Conservation (phyloP, 345 rosid genomes). For the Anacardium occidentale region DNA sequence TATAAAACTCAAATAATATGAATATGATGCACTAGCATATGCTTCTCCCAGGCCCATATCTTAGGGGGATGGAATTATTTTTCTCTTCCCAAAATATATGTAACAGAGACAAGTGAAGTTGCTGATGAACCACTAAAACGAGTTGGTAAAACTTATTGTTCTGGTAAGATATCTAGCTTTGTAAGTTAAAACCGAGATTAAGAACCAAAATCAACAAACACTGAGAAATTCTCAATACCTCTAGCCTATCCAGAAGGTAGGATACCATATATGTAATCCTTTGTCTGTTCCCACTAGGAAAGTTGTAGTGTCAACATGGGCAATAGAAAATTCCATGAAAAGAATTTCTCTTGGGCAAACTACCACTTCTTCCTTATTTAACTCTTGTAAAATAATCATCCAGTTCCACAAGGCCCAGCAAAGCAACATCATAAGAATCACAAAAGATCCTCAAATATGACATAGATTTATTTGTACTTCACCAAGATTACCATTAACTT, state of each 20-base stretch:
- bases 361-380: not conserved
- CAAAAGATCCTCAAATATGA: not conserved
- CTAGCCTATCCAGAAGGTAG: not conserved
- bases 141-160: not conserved
- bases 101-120: no score
- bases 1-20: no score
- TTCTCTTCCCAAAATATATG: no score
- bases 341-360: not conserved
- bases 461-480: not conserved
- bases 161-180: not conserved
- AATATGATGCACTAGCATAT: not conserved
- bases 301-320: not conserved
- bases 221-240: not conserved
- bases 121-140: no score
- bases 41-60: not conserved
- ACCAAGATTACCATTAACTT: not conserved
- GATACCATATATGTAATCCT: not conserved
- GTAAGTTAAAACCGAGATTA: not conserved
- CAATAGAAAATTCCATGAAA: not conserved
- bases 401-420: not conserved
- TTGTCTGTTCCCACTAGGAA: not conserved
- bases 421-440: not conserved
- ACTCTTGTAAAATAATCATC: not conserved
- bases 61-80: not conserved
- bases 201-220: not conserved